Conservation (phyloP, 768 basidiomycete genomes). For the Lentinus tigrinus region DNA sequence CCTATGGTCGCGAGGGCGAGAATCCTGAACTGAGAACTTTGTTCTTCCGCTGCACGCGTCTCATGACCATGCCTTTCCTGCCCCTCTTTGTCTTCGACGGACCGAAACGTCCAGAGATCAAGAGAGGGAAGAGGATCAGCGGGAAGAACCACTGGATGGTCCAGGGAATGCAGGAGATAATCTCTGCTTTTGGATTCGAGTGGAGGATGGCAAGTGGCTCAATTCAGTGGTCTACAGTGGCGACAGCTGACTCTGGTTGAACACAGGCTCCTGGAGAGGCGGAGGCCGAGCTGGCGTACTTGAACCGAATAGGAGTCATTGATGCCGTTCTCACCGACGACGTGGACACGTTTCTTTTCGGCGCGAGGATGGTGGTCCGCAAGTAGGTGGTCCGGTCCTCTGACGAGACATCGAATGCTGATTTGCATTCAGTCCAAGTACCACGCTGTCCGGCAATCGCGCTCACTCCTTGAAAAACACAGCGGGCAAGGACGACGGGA, state of each 20-base stretch:
- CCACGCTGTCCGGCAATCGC: slow-evolving; percentile 70
- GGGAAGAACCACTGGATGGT: slow-evolving; percentile 63
- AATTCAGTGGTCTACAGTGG: slow-evolving; percentile 13
- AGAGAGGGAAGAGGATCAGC: slow-evolving; percentile 73
- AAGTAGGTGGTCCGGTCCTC: slow-evolving; percentile 50
- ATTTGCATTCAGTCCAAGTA: slow-evolving; percentile 52
- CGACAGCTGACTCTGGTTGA: neutral
- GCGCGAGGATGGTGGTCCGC: slow-evolving; percentile 78
- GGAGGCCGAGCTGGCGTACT: slow-evolving; percentile 88
- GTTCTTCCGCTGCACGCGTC: slow-evolving; percentile 81
- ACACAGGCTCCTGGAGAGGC: slow-evolving; percentile 87
- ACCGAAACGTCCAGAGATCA: slow-evolving; percentile 75
- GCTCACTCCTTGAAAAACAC: slow-evolving; percentile 62
- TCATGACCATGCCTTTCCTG: slow-evolving; percentile 76
- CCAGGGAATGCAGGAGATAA: slow-evolving; percentile 74
- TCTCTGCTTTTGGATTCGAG: slow-evolving; percentile 79
- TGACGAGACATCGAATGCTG: neutral
- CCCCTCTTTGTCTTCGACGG: slow-evolving; percentile 94
- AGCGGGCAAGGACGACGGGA: slow-evolving; percentile 70
- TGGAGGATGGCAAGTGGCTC: slow-evolving; percentile 57
- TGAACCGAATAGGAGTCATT: slow-evolving; percentile 78
- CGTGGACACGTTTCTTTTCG: slow-evolving; percentile 90
- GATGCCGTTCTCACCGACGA: slow-evolving; percentile 92
- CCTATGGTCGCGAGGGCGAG: slow-evolving; percentile 75
- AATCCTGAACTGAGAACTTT: slow-evolving; percentile 84